Conservation (phyloP, 2,329 filamentous ascomycete genomes). For the Hymenoscyphus occultus region DNA sequence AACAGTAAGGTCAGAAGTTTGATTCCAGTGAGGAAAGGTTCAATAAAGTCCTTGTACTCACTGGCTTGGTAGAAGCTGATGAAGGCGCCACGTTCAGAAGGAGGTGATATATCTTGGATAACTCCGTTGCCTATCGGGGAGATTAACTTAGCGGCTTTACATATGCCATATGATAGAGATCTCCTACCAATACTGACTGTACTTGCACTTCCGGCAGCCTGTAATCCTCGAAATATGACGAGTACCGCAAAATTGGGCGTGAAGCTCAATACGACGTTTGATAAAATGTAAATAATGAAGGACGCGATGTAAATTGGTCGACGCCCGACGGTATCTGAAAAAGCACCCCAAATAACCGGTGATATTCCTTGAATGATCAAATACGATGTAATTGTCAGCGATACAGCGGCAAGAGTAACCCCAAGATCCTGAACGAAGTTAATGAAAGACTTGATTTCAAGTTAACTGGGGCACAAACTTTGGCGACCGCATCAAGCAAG, state of each 20-base stretch:
- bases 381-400: constrained; percentile 46
- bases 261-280: constrained; percentile 47
- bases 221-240: constrained; percentile 46
- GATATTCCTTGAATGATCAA: constrained; percentile 50
- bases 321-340: constrained; percentile 47
- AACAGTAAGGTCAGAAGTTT: too few species aligned
- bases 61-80: background rate
- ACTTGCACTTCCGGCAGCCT: constrained; percentile 47
- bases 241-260: constrained; percentile 43
- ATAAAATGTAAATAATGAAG: constrained; percentile 46
- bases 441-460: background rate
- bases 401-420: constrained; percentile 36
- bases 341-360: constrained; percentile 46
- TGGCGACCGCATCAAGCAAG: too few species aligned
- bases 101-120: background rate
- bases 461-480: too few species aligned
- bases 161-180: background rate
- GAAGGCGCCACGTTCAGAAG: background rate
- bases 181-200: constrained; percentile 47
- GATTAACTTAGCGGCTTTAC: background rate
- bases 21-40: too few species aligned
- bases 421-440: constrained; percentile 28
- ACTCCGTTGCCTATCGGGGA: background rate
- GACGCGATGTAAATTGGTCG: constrained; percentile 39
- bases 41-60: background rate